These are phyloP conservation scores for Babesia sp. DNA, from an alignment of 169 alveolate genomes.

Conservation along the genomic window DNA sequence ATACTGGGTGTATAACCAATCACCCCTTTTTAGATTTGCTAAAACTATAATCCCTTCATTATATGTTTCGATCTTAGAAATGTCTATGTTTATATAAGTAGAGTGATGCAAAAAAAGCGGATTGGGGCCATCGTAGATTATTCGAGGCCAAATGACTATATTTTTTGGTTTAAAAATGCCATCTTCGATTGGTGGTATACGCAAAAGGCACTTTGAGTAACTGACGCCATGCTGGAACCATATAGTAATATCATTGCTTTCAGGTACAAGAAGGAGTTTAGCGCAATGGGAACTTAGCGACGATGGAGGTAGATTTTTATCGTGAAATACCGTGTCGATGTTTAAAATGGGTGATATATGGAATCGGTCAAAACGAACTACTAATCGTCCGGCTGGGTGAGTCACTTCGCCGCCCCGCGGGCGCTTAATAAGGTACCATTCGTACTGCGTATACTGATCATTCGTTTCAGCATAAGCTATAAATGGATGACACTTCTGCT, in stretches of 20 bases:
- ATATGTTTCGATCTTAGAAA: not conserved
- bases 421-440: no score
- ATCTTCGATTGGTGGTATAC: not conserved
- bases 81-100: not conserved
- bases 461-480: not conserved
- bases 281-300: not conserved
- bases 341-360: not conserved
- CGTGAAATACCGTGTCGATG: not conserved
- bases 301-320: not conserved
- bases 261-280: not conserved
- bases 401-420: no score
- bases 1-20: conserved; percentile 6
- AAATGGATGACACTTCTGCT: not conserved
- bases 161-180: not conserved
- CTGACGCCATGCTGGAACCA: not conserved
- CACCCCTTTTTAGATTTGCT: not conserved
- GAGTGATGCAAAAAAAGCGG: not conserved
- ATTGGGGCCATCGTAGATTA: not conserved
- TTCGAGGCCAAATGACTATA: not conserved
- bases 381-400: not conserved
- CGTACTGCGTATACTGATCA: no score
- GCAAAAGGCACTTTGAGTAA: not conserved
- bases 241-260: not conserved
- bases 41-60: not conserved
- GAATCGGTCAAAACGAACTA: not conserved